Percentiles rank a stretch among this genome's conserved stretches.
These are phyloP conservation scores for Aureobasidium sp. DNA, from an alignment of 2,329 filamentous ascomycete species.

Conservation along the genomic window DNA sequence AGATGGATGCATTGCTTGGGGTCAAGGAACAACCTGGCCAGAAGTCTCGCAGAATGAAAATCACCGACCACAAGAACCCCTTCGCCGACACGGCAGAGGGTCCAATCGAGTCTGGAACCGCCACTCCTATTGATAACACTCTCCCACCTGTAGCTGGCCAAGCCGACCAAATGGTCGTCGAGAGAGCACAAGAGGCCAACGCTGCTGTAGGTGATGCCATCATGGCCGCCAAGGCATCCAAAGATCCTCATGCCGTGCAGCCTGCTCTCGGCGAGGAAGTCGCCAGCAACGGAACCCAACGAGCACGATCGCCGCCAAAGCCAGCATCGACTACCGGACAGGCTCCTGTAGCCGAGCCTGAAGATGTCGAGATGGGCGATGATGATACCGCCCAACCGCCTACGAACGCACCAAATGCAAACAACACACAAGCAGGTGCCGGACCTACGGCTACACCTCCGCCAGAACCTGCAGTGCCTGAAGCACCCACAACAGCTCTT, in stretches of 20 bases:
- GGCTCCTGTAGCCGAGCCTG: not conserved
- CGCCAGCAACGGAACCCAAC: constrained; percentile 11
- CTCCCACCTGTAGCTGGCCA: not conserved
- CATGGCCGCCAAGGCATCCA: constrained; percentile 21
- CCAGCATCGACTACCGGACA: not conserved
- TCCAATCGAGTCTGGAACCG: constrained; percentile 19
- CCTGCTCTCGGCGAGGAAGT: constrained; percentile 9
- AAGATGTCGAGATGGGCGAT: constrained; percentile 23
- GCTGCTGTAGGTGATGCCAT: constrained; percentile 20
- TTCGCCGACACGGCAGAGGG: constrained; percentile 42
- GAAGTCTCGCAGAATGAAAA: constrained; percentile 40
- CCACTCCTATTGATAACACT: constrained; percentile 10
- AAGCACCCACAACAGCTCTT: not conserved
- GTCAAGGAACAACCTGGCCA: constrained; percentile 45
- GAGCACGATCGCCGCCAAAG: constrained; percentile 6
- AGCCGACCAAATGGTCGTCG: constrained; percentile 22
- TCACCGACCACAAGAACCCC: constrained; percentile 54
- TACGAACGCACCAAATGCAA: not conserved
- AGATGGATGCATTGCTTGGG: constrained; percentile 65
- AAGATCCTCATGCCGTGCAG: constrained; percentile 6
- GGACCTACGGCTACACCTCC: constrained; percentile 3
- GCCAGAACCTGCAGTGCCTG: not conserved
- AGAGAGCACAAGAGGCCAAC: constrained; percentile 19
- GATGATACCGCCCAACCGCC: constrained; percentile 12
- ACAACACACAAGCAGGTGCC: not conserved